A percentile compares a stretch with the other conserved stretches of the same genome.
phyloP scores from a whole-genome alignment of 257 asterid genomes.

The Solanum virginianum region DNA sequence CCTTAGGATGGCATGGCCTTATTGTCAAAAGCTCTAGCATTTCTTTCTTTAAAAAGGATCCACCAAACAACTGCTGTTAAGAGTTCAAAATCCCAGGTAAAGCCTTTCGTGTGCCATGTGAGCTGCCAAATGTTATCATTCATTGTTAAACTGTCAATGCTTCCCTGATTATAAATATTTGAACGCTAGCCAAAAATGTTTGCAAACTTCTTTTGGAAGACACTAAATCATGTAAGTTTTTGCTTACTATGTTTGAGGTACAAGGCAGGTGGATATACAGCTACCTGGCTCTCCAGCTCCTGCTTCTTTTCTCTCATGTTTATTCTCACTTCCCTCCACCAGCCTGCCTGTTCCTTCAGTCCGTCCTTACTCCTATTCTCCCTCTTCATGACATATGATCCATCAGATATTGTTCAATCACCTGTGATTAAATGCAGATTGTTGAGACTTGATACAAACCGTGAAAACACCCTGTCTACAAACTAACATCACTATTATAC shows the following conservation, averaged over 20 bases:
- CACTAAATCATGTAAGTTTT: not conserved
- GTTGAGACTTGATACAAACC: not conserved
- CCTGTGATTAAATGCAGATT: not conserved
- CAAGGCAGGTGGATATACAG: not conserved
- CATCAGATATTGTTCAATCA: not conserved
- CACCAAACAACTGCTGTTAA: not conserved
- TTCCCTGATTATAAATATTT: not conserved
- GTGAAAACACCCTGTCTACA: not conserved
- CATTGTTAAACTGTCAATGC: not conserved
- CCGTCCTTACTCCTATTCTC: not conserved
- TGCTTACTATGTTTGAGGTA: not conserved
- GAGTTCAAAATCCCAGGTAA: not conserved
- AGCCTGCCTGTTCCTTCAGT: not conserved
- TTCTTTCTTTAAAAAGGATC: not conserved
- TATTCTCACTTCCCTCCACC: not conserved
- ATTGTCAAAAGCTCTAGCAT: not conserved
- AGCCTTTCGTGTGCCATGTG: not conserved
- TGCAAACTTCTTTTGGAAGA: not conserved
- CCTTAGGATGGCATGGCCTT: not conserved
- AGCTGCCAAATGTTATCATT: not conserved
- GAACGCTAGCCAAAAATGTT: not conserved
- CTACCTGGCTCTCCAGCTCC: not conserved
- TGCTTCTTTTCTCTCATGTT: not conserved
- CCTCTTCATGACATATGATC: not conserved
- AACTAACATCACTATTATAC: not conserved